Evolutionary conservation across 768 basidiomycete genomes (phyloP), one percentile per base, ranked within the genome.

Genomic region (Agaricus blazei): DNA sequence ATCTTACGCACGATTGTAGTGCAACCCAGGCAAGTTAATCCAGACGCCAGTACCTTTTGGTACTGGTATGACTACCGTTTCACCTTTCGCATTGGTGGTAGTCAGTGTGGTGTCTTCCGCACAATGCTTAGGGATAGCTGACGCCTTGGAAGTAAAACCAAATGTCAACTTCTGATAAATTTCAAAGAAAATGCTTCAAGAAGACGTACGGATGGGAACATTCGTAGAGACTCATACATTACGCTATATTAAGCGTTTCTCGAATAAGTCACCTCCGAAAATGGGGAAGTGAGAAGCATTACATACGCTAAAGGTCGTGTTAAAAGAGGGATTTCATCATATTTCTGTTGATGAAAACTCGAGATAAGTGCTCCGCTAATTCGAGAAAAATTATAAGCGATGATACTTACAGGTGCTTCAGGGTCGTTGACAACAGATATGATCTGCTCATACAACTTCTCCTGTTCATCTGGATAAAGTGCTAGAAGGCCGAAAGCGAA

Each of bases 1-100:
- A 19, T 19, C 19, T 19, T 23, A 56, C 76, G 37, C 64, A 81
- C 80, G 78, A 60, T 82, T 82, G 55, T 80, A 74, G 58, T 82
- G 81, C 26, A 81, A 53, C 9, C 69, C 80, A 24, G 70, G 61
- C 2, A 70, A 65, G 58, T 72, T 64, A n/a, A 81, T 62, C 0
- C 53, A 44, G 15, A 82, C 54, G 12, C 58, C 49, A 4, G 71
- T 70, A 24, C 73, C 79, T 57, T 73, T 69, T 6, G 78, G 79
- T 37, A 81, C 64, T 7, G 71, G 69, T 8, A 81, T 62, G 1
- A 65, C 63, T 15, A 61, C 63, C 42, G 67, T 71, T 59, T 75
- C 72, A 24, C 76, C 79, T 11, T 69, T 59, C 2, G 58, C 52
- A 55, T 73, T 71, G 14, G 64, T 70, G 4, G 65, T 63, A 2